Base-by-base conservation (phyloP, 2,329 filamentous ascomycete genomes). In the Epicoccum sorghinum region DNA sequence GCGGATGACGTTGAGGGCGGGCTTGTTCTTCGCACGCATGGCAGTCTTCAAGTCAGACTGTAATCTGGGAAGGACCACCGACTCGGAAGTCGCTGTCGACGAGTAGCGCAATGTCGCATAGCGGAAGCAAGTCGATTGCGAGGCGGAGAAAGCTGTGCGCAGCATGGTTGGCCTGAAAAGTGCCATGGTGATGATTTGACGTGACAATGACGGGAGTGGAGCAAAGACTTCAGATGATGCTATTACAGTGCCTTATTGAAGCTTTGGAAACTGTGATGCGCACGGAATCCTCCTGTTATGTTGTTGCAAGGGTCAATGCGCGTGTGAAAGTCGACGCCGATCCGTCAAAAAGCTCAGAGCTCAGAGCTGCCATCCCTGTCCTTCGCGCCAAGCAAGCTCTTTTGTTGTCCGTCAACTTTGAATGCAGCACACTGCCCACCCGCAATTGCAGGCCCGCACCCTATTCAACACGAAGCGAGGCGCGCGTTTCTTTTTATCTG, bases 1-100 rank as follows among this genome's bases (percentile, higher is more conserved):
- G 62, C 90, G 88, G 43, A 93, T 81, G 33, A 90, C 89, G 35
- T 83, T 78, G 24, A 93, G 83, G 2, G 88, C 85, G 24, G 84
- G 78, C 24, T 75, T 78, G 66, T 81, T 77, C 65, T 80, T 80
- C n/a, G 74, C 64, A 54, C 76, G 75, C 73, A 82, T 77, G 29
- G 79, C 78, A 4, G 64, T 74, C 59, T 81, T 81, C 37, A 82
- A 74, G 55, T 81, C 79, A 12, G 66, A 59, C 29, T 79, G 72
- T 44, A 82, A 68, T 55, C 78, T 78, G 29, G 75, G 69, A 10
- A 81, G 75, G 25, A 81, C 65, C 13, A 52, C 46, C 22, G 60
- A 49, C 30, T 65, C 59, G 22, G 51, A 51, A 10, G 59, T 58
- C 37, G 49, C 51, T 48, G 60, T 58, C 9, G 60, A 67, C 7